A percentile compares a stretch with the other conserved stretches of the same genome.
Evolutionary conservation across 176 grass and related monocot species (phyloP).

Genomic region (Musa itinerans): DNA sequence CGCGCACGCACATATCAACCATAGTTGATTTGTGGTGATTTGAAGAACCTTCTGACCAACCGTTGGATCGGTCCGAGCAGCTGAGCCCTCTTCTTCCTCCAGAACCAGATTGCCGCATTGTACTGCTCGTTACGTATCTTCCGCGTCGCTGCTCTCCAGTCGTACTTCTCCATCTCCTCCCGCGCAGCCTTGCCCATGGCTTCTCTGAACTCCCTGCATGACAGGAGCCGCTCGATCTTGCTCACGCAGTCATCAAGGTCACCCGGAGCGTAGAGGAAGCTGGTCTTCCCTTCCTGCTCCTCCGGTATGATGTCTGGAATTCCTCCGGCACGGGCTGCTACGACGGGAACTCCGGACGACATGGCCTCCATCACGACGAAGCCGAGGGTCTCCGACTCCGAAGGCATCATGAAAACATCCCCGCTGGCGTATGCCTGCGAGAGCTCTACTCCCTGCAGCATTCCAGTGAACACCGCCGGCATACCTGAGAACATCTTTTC

Average conservation of each 20-base stretch:
- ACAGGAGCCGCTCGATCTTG: slow-evolving; percentile 52
- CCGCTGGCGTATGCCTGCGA: slow-evolving; percentile 74
- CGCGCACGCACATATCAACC: background rate
- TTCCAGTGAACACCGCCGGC: slow-evolving; percentile 78
- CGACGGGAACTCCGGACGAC: slow-evolving; percentile 72
- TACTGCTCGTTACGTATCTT: slow-evolving; percentile 90
- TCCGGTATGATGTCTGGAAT: slow-evolving; percentile 76
- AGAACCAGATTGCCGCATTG: slow-evolving; percentile 72
- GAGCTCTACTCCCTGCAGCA: slow-evolving; percentile 79
- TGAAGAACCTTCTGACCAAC: slow-evolving; percentile 31
- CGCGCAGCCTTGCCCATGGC: slow-evolving; percentile 55
- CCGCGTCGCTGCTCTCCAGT: slow-evolving; percentile 60
- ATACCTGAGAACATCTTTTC: slow-evolving; percentile 83
- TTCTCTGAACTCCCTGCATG: slow-evolving; percentile 40
- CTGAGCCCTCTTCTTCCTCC: slow-evolving; percentile 64
- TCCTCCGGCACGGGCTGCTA: slow-evolving; percentile 59
- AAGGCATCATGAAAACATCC: slow-evolving; percentile 83
- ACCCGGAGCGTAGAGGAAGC: slow-evolving; percentile 73
- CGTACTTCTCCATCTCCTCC: slow-evolving; percentile 71
- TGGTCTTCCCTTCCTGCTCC: slow-evolving; percentile 64
- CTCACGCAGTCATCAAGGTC: slow-evolving; percentile 50
- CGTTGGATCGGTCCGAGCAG: slow-evolving; percentile 48
- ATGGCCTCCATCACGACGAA: slow-evolving; percentile 88
- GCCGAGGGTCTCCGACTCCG: slow-evolving; percentile 79
- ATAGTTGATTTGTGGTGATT: slow-evolving; percentile 21